phyloP scores from a whole-genome alignment of 208 protist genomes.

The Novymonas esmeraldas region DNA sequence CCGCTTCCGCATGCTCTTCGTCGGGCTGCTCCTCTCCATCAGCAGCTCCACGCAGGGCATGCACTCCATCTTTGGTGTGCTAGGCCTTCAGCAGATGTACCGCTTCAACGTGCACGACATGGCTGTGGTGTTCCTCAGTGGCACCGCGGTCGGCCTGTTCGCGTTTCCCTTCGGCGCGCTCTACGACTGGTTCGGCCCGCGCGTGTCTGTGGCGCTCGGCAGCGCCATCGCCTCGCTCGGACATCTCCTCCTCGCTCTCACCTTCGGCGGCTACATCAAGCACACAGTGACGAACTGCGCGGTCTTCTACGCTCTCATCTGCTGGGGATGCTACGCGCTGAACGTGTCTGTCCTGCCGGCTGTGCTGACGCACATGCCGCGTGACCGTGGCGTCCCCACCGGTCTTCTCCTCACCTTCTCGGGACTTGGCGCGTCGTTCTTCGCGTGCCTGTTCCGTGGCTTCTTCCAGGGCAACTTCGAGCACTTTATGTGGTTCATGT shows the following conservation, averaged over 20 bases:
- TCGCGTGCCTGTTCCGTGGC: slow-evolving; percentile 49
- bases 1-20: slow-evolving; percentile 45
- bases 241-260: slow-evolving; percentile 40
- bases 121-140: slow-evolving; percentile 35
- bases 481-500: slow-evolving; percentile 46
- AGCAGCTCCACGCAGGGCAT: slow-evolving; percentile 34
- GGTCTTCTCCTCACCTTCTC: slow-evolving; percentile 57
- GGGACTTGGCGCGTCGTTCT: slow-evolving; percentile 50
- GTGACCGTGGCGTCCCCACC: slow-evolving; percentile 49
- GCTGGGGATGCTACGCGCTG: slow-evolving; percentile 40
- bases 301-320: slow-evolving; percentile 53
- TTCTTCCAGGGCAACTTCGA: slow-evolving; percentile 38
- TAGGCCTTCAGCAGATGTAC: slow-evolving; percentile 39
- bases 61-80: slow-evolving; percentile 36
- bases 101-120: slow-evolving; percentile 23
- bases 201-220: slow-evolving; percentile 18
- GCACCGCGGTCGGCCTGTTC: slow-evolving; percentile 26
- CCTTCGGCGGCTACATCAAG: slow-evolving; percentile 37
- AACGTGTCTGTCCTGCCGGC: slow-evolving; percentile 40
- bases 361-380: slow-evolving; percentile 54
- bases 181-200: slow-evolving; percentile 45
- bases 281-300: slow-evolving; percentile 30
- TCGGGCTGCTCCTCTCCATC: slow-evolving; percentile 34
- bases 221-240: slow-evolving; percentile 35
- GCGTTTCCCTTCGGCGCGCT: slow-evolving; percentile 34